Evolutionary conservation across 2,329 filamentous ascomycete genomes (phyloP), one percentile per base, ranked within the genome.

Genomic region (Cryoendolithus antarcticus): DNA sequence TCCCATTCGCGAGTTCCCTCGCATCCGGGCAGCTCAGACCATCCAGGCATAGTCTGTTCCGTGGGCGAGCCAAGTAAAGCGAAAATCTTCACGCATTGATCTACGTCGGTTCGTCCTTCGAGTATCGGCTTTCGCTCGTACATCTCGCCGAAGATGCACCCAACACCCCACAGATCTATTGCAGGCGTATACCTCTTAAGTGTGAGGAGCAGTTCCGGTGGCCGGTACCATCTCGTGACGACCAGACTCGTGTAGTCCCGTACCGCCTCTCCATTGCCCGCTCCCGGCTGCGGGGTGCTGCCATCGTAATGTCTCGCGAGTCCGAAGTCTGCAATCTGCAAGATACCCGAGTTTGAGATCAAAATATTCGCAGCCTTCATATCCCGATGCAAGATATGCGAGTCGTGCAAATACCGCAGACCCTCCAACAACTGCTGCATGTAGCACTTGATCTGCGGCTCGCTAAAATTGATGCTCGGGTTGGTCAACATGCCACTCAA

Each of bases 91-190:
- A 94, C 82, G 9, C 93, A 77, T 61, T 98, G 91, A 54, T 95
- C 81, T 5, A 76, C 64, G 55, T 98, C 91, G 51, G 82, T 93
- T 48, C 84, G 86, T 9, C 91, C 91, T 6, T 86, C 76, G 32
- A 98, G 71, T 38, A 98, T 96, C 0, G 91, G 91, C 59, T 89
- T 93, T 30, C 86, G 80, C 51, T 86, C 77, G 48, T 95, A 81
- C 89, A 98, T 98, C 59, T 98, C 91, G 37, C 86, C 91, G 62
- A 98, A 95, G 2, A 98, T 86, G 57, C 91, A 98, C 82, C 89
- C 91, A 50, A 95, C 89, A 51, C 91, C 91, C 91, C 91, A 98
- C 64, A 98, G 77, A 61, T 98, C 91, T 53, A 98, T 95, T 7
- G 91, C 88, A 9, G 88, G 86, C n/a, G 91, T 98, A 62, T 98